A percentile compares a stretch with the other conserved stretches of the same genome.
These are phyloP conservation scores for Peterozyma toletana DNA, from an alignment of 805 yeast genomes.

Conservation along the genomic window DNA sequence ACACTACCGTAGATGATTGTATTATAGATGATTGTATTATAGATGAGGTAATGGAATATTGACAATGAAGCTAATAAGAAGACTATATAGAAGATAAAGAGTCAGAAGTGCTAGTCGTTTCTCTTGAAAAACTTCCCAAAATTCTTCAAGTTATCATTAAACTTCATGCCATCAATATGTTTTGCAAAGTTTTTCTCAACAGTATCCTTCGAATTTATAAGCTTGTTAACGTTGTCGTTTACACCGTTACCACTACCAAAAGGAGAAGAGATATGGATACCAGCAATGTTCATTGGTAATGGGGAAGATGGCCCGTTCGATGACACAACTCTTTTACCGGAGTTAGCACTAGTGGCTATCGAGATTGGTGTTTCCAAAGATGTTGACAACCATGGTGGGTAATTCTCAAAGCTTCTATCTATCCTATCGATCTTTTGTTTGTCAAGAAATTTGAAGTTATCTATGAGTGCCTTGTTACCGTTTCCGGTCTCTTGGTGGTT, in stretches of 20 bases:
- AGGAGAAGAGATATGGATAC: slow-evolving; percentile 15
- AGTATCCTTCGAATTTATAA: slow-evolving; percentile 16
- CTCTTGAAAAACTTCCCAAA: slow-evolving; percentile 53
- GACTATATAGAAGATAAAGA: too few relatives aligned
- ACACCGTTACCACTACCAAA: slow-evolving; percentile 7
- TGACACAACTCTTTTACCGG: slow-evolving; percentile 1
- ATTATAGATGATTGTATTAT: too few relatives aligned
- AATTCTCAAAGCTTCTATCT: slow-evolving; percentile 19
- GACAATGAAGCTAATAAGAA: too few relatives aligned
- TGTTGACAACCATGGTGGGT: slow-evolving; percentile 3
- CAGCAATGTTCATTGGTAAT: slow-evolving; percentile 22
- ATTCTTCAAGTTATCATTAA: slow-evolving; percentile 59
- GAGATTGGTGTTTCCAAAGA: slow-evolving; percentile 1
- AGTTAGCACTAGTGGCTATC: slow-evolving; percentile 2
- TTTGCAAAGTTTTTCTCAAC: slow-evolving; percentile 35
- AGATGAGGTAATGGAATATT: too few relatives aligned
- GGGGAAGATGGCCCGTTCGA: slow-evolving; percentile 3
- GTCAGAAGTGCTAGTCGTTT: slow-evolving; percentile 10
- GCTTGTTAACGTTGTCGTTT: slow-evolving; percentile 16
- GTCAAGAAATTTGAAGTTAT: slow-evolving; percentile 19
- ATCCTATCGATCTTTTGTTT: slow-evolving; percentile 8
- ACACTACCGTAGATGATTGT: too few relatives aligned
- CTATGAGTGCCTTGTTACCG: slow-evolving; percentile 23
- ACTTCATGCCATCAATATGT: slow-evolving; percentile 46
- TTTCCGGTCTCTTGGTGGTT: slow-evolving; percentile 12